Percentiles rank a stretch among this genome's conserved stretches.
Conservation (phyloP, 1,284 basidiomycete species). For the Ceratobasidium sp. region DNA sequence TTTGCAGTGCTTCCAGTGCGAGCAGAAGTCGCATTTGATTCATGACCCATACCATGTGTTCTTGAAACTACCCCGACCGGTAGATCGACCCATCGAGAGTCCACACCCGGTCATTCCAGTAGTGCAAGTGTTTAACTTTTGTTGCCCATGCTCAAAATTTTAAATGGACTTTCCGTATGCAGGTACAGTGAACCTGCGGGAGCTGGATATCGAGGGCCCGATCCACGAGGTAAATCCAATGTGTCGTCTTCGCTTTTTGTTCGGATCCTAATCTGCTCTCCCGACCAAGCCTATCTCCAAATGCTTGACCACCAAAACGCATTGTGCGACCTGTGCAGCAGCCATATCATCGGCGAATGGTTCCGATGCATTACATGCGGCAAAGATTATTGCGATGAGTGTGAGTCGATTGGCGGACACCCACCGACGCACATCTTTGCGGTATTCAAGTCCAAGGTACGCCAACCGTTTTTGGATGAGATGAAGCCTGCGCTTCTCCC, state of each 20-base stretch:
- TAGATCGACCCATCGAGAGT: conserved; percentile 76
- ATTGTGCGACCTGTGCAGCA: conserved; percentile 82
- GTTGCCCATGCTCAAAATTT: neutral
- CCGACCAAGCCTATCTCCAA: conserved; percentile 76
- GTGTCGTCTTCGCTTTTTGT: conserved; percentile 22
- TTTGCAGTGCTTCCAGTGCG: conserved; percentile 81
- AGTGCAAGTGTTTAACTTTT: conserved; percentile 63
- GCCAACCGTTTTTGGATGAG: conserved; percentile 48
- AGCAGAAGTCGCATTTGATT: conserved; percentile 77
- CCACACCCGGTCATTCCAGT: conserved; percentile 71
- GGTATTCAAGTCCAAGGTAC: conserved; percentile 84
- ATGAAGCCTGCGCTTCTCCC: neutral
- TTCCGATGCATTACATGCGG: conserved; percentile 88
- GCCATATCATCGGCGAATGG: conserved; percentile 82
- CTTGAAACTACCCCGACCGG: conserved; percentile 84
- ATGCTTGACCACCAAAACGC: conserved; percentile 74
- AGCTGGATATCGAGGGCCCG: conserved; percentile 60
- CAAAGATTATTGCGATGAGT: conserved; percentile 82
- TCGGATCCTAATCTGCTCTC: conserved; percentile 32
- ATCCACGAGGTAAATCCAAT: conserved; percentile 69
- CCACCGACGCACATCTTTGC: conserved; percentile 85
- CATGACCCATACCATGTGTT: conserved; percentile 89
- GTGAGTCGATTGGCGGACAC: conserved; percentile 83
- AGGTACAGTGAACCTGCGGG: conserved; percentile 80
- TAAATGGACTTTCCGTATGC: conserved; percentile 39